Evolutionary conservation across 257 asterid species (phyloP).

Genomic region (Solanum sparsipilum): DNA sequence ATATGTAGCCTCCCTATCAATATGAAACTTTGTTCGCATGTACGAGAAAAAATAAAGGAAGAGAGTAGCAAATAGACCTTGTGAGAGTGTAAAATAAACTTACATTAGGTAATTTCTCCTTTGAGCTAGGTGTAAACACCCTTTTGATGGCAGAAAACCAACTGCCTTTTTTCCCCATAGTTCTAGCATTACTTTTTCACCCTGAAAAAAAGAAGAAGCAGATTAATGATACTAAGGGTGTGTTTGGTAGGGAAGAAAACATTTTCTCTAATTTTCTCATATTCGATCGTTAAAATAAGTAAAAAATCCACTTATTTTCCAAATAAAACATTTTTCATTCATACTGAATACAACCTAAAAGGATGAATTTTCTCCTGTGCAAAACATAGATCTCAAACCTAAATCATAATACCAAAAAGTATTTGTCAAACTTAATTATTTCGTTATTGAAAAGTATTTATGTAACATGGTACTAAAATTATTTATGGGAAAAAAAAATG

Average conservation of each 20-base stretch:
- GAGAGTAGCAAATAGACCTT: neutral
- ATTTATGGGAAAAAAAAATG: neutral
- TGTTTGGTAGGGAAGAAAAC: no score
- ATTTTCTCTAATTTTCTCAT: neutral
- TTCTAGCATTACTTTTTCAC: constrained; percentile 64
- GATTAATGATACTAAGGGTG: no score
- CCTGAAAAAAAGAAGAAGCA: constrained; percentile 14
- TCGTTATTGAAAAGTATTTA: neutral
- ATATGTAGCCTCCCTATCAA: neutral
- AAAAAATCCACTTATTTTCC: neutral
- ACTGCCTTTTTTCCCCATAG: constrained; percentile 95
- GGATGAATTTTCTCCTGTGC: neutral
- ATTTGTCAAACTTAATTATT: neutral
- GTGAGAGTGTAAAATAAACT: constrained; percentile 11
- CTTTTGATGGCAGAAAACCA: constrained; percentile 92
- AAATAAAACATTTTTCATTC: neutral
- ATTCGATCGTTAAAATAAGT: neutral
- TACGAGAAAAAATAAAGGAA: neutral
- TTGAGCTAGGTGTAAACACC: constrained; percentile 62
- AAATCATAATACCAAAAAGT: neutral
- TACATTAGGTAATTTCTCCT: constrained; percentile 55
- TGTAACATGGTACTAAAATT: neutral
- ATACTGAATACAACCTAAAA: neutral
- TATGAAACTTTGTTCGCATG: neutral
- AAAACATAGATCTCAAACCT: neutral